Evolutionary conservation across 2,329 filamentous ascomycete species (phyloP), one percentile per base, ranked within the genome.

Genomic region (Alternaria hordeiaustralica): DNA sequence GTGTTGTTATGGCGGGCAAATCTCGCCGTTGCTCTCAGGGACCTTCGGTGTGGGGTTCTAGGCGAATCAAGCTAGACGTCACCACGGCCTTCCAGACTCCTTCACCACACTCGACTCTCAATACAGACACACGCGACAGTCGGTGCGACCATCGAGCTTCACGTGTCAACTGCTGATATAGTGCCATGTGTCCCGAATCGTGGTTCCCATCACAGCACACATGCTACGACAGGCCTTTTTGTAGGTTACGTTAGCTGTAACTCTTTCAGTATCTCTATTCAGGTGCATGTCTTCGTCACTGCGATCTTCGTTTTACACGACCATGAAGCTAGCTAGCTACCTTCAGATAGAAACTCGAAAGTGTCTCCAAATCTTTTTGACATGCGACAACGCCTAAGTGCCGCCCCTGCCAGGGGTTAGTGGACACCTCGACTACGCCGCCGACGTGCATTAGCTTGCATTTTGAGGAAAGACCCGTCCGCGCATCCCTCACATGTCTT

Each of bases 1-100:
- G 63, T 66, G 63, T 59, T 66, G 56, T 55, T 47, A 60, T 63
- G 60, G 63, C 50, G 60, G 56, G 49, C 60, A 60, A 66, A 66
- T 51, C 54, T 58, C 63, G 60, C 56, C 60, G 60, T 57, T 58
- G 57, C 54, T 65, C 41, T 57, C 53, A 66, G 63, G 63, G 63
- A 60, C 60, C 51, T 26, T 58, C 33, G 45, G 51, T 66, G 63
- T 66, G 63, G 63, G 63, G 63, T 66, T 54, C 63, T 66, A 66
- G 63, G 63, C 63, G 63, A 66, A 41, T 41, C 15, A 41, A 63
- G 51, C 26, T 63, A 33, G 26, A 60, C 55, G 56, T 57, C 56
- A 66, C 63, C 36, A 47, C 55, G 55, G 26, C 56, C 51, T 53
- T 21, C 36, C 58, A 49, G 41, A 26, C 54, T 21, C 12, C 28